phyloP scores from a whole-genome alignment of 352 stramenopile genomes.

The Pythium brassicae region DNA sequence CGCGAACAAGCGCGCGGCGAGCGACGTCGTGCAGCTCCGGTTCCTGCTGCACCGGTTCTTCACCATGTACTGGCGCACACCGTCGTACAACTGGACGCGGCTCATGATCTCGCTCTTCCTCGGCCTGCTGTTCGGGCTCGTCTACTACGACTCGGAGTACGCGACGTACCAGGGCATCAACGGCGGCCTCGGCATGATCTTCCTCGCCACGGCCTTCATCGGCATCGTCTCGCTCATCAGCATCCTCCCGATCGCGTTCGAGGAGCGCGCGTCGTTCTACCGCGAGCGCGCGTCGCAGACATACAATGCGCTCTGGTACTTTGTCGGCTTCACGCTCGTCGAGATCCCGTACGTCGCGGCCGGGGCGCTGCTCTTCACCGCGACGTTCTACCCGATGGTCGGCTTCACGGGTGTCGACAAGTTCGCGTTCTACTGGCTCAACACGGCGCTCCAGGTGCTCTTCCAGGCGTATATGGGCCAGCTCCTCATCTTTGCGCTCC shows the following conservation, averaged over 20 bases:
- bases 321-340: constrained; percentile 53
- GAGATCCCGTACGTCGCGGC: constrained; percentile 62
- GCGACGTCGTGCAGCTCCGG: constrained; percentile 27
- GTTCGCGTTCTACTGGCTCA: constrained; percentile 67
- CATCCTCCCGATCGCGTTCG: constrained; percentile 63
- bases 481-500: constrained; percentile 52
- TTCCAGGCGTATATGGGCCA: constrained; percentile 65
- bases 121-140: constrained; percentile 66
- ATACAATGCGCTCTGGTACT: constrained; percentile 70
- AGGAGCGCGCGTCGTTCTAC: constrained; percentile 88
- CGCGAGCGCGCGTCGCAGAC: constrained; percentile 80
- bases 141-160: constrained; percentile 33
- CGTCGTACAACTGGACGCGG: constrained; percentile 85
- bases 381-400: constrained; percentile 73
- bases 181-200: constrained; percentile 63
- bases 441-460: constrained; percentile 51
- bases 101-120: constrained; percentile 71
- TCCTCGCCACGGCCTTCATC: constrained; percentile 70
- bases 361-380: constrained; percentile 34
- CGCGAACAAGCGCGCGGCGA: constrained; percentile 40
- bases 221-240: constrained; percentile 67
- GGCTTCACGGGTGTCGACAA: constrained; percentile 21
- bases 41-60: constrained; percentile 50
- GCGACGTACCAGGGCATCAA: constrained; percentile 33
- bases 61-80: constrained; percentile 66